These are phyloP conservation scores for Plectosphaerella plurivora DNA, from an alignment of 2,329 filamentous ascomycete species.

Conservation along the genomic window DNA sequence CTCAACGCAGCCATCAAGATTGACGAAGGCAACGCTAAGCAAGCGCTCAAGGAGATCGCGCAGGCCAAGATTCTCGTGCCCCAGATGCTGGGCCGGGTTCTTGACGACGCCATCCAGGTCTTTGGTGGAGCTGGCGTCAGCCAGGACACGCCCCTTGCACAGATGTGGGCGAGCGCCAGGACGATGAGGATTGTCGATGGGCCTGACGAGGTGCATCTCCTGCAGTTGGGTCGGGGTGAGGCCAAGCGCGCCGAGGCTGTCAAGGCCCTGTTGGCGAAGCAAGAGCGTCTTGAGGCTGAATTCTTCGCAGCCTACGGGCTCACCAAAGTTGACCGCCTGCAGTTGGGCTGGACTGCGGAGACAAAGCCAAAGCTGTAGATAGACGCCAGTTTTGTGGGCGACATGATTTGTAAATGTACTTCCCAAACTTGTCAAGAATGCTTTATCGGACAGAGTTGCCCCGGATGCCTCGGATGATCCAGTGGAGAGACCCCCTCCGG, in stretches of 20 bases:
- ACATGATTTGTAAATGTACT: too few species aligned
- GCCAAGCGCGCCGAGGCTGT: conserved; percentile 63
- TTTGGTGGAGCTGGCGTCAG: conserved; percentile 88
- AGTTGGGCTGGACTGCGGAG: neutral
- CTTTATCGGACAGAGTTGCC: too few species aligned
- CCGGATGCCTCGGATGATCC: too few species aligned
- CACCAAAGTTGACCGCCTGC: neutral
- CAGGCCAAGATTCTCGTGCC: conserved; percentile 95
- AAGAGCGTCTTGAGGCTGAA: conserved; percentile 61
- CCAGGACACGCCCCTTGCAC: conserved; percentile 89
- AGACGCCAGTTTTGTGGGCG: too few species aligned
- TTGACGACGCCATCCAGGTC: conserved; percentile 90
- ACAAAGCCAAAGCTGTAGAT: conserved; percentile 1
- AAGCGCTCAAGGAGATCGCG: conserved; percentile 86
- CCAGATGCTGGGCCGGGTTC: conserved; percentile 75
- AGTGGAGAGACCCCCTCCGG: too few species aligned
- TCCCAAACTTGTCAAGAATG: too few species aligned
- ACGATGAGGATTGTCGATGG: conserved; percentile 88
- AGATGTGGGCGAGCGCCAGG: conserved; percentile 74
- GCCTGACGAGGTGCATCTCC: conserved; percentile 89
- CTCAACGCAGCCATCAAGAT: conserved; percentile 95
- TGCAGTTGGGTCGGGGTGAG: conserved; percentile 77
- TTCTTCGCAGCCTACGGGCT: conserved; percentile 54
- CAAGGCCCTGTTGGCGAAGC: conserved; percentile 56
- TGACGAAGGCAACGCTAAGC: conserved; percentile 83